Evolutionary conservation across 208 protist species (phyloP), one percentile per base, ranked within the genome.

Genomic region (Strigomonas galati): DNA sequence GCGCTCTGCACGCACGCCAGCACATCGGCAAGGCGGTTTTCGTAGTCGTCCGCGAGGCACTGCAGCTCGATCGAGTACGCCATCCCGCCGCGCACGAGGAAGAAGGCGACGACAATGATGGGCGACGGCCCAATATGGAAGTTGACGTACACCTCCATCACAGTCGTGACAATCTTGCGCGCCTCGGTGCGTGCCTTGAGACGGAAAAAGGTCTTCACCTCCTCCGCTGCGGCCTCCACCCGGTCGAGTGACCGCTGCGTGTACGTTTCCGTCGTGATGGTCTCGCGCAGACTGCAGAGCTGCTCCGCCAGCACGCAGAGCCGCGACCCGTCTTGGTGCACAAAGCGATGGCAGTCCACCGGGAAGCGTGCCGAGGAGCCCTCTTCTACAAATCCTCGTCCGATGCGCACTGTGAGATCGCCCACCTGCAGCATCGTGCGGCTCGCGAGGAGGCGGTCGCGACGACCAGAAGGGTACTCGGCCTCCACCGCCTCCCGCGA

Each of bases 31-130:
- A 91, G 76, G 17, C 76, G 79, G 9, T 63, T 52, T 37, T 81
- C 74, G 51, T 87, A 85, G 26, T 70, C 51, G 19, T 78, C 74
- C 0, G 59, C 48, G 35, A 74, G 66, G 12, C 72, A 72, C 68
- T 91, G 76, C 40, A 91, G 67, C 65, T 87, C 78, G 15, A 87
- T 62, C 14, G 68, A 82, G 69, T 87, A 87, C 31, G 78, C 85
- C 6, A 82, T 51, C 44, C 48, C 58, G 51, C 57, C 61, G 12
- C 43, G 48, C 30, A 84, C 67, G 19, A 87, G 67, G 59, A 84
- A 85, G 54, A 87, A 87, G 62, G 59, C 55, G 15, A 69, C 67
- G 21, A 73, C 65, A 19, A 77, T 69, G 31, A 83, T 71, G 4
- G 81, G 81, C 12, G 76, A 66, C 30, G 81, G 69, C 21, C 84